phyloP scores from a whole-genome alignment of 2,329 filamentous ascomycete genomes.

The Fusarium setosum region DNA sequence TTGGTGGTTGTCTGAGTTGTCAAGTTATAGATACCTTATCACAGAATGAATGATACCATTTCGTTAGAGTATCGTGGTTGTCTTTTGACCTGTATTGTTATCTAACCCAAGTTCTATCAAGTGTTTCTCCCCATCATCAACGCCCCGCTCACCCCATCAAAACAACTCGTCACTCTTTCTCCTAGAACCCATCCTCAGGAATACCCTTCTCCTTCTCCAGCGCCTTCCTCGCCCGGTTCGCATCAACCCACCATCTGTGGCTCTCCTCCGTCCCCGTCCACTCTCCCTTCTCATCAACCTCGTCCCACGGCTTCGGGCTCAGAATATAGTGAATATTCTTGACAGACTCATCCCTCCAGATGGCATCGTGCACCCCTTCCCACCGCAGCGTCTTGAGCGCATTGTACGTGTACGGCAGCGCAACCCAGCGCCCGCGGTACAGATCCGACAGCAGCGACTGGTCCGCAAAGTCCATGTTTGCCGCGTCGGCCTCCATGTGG shows the following conservation, averaged over 20 bases:
- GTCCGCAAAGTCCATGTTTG: constrained; percentile 67
- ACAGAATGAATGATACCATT: constrained; percentile 33
- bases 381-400: constrained; percentile 70
- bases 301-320: constrained; percentile 71
- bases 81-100: too few species aligned
- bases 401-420: constrained; percentile 71
- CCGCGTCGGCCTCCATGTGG: constrained; percentile 60
- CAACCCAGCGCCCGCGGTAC: constrained; percentile 66
- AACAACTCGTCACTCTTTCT: background rate
- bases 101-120: background rate
- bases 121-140: background rate
- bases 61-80: background rate
- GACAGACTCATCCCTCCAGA: constrained; percentile 68
- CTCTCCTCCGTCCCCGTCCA: constrained; percentile 59
- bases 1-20: constrained; percentile 8
- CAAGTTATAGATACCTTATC: constrained; percentile 36
- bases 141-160: background rate
- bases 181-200: constrained; percentile 38
- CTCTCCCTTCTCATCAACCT: constrained; percentile 57
- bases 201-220: constrained; percentile 55
- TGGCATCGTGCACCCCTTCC: constrained; percentile 62
- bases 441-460: constrained; percentile 68
- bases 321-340: constrained; percentile 73
- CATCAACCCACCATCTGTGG: constrained; percentile 67
- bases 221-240: constrained; percentile 57